Percentiles rank a stretch among this genome's conserved stretches.
These are phyloP conservation scores for Solanum phureja DNA, from an alignment of 257 asterid species.

Conservation along the genomic window DNA sequence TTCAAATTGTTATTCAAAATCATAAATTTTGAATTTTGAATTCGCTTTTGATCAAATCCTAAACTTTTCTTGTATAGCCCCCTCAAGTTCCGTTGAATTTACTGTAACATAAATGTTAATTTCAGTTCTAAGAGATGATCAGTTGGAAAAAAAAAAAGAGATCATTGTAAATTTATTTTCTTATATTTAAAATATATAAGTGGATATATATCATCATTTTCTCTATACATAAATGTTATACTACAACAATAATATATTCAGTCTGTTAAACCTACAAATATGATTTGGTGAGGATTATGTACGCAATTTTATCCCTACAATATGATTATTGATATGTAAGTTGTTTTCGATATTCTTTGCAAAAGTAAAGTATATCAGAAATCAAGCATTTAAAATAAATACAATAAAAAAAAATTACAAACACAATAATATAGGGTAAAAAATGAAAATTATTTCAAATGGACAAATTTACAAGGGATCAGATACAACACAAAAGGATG, in stretches of 20 bases:
- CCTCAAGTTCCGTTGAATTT: background rate
- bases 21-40: too few relatives aligned
- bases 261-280: background rate
- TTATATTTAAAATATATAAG: background rate
- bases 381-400: background rate
- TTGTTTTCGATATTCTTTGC: background rate
- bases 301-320: background rate
- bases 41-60: rapidly evolving
- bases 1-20: too few relatives aligned
- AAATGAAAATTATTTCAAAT: background rate
- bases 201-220: background rate
- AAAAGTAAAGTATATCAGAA: background rate
- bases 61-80: background rate
- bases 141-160: too few relatives aligned
- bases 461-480: background rate
- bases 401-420: background rate
- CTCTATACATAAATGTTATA: background rate
- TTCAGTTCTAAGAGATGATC: background rate
- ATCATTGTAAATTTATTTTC: background rate
- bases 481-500: background rate
- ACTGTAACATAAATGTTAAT: background rate
- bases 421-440: background rate
- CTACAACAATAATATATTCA: background rate
- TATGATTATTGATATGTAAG: background rate
- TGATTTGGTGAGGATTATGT: background rate